These are phyloP conservation scores for Boletus insuetus DNA, from an alignment of 768 basidiomycete species.

Conservation along the genomic window DNA sequence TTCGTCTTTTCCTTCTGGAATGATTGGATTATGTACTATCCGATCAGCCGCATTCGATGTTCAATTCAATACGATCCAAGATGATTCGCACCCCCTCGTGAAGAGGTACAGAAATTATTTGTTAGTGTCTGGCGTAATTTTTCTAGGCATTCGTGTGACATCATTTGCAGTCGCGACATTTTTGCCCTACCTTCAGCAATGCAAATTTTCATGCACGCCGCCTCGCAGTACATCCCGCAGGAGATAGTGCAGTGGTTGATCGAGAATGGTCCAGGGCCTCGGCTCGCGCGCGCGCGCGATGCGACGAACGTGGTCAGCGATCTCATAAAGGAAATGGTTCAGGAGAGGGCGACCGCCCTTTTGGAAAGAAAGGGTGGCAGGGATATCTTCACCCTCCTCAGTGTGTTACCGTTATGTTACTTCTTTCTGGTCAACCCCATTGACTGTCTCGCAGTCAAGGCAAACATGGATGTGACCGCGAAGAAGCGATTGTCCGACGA, in stretches of 20 bases:
- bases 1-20: not conserved
- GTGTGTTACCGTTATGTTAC: too few species aligned
- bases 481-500: conserved; percentile 15
- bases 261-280: not conserved
- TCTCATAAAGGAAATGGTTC: conserved; percentile 1
- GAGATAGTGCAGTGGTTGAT: not conserved
- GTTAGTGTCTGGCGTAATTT: not conserved
- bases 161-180: conserved; percentile 1
- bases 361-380: conserved; percentile 5
- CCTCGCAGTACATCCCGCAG: conserved; percentile 2
- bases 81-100: conserved; percentile 2
- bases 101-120: conserved; percentile 3
- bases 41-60: conserved; percentile 44
- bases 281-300: not conserved
- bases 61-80: conserved; percentile 1
- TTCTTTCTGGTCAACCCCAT: not conserved
- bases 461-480: conserved; percentile 19
- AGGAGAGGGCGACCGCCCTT: conserved; percentile 5
- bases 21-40: too few species aligned
- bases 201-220: conserved; percentile 7
- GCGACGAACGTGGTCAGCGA: not conserved
- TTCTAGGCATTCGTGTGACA: too few species aligned
- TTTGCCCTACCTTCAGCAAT: conserved; percentile 7
- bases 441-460: conserved; percentile 11
- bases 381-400: not conserved